Conservation (phyloP, 2,329 filamentous ascomycete genomes). For the Lomentospora prolificans region DNA sequence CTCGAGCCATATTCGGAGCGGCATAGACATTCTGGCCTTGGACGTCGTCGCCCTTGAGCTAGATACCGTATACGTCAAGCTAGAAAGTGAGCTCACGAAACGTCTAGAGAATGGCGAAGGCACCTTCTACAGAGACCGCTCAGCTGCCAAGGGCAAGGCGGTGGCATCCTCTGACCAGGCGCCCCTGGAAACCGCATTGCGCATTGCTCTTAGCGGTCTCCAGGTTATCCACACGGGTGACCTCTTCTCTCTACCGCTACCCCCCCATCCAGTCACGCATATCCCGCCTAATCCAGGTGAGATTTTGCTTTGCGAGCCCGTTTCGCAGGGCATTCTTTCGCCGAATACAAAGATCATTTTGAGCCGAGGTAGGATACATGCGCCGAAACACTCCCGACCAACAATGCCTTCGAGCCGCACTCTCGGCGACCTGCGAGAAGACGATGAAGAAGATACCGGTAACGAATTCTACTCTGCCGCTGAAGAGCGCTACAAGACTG, state of each 20-base stretch:
- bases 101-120: constrained; percentile 75
- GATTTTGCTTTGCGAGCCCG: constrained; percentile 88
- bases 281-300: constrained; percentile 74
- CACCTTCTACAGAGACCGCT: constrained; percentile 63
- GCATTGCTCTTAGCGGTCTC: constrained; percentile 62
- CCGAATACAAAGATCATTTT: constrained; percentile 77
- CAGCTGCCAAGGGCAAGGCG: constrained; percentile 15
- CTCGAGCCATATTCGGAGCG: constrained; percentile 59
- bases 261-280: constrained; percentile 80
- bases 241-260: constrained; percentile 64
- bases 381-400: constrained; percentile 39
- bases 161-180: constrained; percentile 31
- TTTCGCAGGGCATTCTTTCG: constrained; percentile 74
- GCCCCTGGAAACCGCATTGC: constrained; percentile 55
- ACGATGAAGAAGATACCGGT: constrained; percentile 73
- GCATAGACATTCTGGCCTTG: constrained; percentile 75
- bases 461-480: constrained; percentile 90
- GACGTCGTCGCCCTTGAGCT: constrained; percentile 72
- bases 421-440: constrained; percentile 49
- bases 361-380: constrained; percentile 49
- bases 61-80: constrained; percentile 76
- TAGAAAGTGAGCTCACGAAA: constrained; percentile 71
- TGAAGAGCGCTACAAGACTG: constrained; percentile 61
- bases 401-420: constrained; percentile 37
- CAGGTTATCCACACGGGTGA: constrained; percentile 79